Percentiles rank a stretch among this genome's conserved stretches.
Evolutionary conservation across 176 grass and related monocot genomes (phyloP).

Genomic region (Oryza glaberrima): DNA sequence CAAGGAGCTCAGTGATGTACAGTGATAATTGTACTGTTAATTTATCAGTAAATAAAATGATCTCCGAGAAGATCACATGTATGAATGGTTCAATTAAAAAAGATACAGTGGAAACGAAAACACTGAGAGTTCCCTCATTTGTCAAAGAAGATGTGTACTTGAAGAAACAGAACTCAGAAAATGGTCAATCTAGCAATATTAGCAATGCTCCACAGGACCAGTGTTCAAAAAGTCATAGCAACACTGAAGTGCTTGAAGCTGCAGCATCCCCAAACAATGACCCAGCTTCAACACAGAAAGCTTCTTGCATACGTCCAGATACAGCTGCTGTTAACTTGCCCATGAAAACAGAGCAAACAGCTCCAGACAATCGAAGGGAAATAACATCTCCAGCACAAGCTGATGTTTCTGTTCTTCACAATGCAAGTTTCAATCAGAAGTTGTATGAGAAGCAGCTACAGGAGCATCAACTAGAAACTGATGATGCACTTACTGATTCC

Average conservation of each 20-base stretch:
- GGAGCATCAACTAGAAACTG: constrained; percentile 25
- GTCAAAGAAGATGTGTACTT: constrained; percentile 22
- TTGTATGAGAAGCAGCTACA: constrained; percentile 36
- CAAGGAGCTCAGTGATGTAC: constrained; percentile 37
- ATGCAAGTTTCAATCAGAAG: constrained; percentile 31
- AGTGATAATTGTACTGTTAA: constrained; percentile 45
- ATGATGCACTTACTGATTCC: constrained; percentile 23
- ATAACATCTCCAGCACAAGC: constrained; percentile 18
- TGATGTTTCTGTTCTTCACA: constrained; percentile 11
- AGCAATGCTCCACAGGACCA: not conserved
- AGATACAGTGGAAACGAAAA: constrained; percentile 29
- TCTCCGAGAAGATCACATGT: constrained; percentile 10
- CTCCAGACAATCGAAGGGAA: constrained; percentile 9
- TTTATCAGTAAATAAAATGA: constrained; percentile 40
- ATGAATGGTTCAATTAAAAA: constrained; percentile 42
- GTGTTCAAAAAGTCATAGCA: constrained; percentile 15
- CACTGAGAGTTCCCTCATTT: constrained; percentile 2
- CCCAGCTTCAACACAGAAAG: constrained; percentile 26
- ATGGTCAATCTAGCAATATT: not conserved
- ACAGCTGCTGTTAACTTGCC: constrained; percentile 17
- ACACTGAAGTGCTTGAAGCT: constrained; percentile 17
- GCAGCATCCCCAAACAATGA: constrained; percentile 44
- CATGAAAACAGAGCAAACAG: constrained; percentile 29
- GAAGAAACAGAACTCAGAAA: constrained; percentile 7
- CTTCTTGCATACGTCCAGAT: constrained; percentile 19